Evolutionary conservation across 805 yeast genomes (phyloP), one percentile per base, ranked within the genome.

Genomic region (Candida oleophila): DNA sequence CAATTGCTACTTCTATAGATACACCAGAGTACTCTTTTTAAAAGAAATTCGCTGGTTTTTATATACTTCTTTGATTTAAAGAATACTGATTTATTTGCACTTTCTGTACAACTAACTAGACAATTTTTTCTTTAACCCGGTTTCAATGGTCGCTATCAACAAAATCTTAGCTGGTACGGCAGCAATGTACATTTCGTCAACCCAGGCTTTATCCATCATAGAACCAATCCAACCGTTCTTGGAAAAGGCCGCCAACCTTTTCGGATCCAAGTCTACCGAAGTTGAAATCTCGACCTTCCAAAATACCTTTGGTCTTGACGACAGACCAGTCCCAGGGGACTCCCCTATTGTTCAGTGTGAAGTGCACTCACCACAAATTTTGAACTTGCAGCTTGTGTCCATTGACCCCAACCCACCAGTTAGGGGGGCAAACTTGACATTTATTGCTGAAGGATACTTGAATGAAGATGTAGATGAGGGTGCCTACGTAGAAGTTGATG

Each of bases 401-500:
- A 66, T 94, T 49, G 62, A 72, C 33, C 99, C 99, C 42, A 89
- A 88, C 58, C 98, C 97, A 3, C 99, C 99, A 2, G 73, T 60
- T 38, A 83, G 90, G 58, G 98, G 97, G n/a, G 69, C 74, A 37
- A 87, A 89, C 62, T 73, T 94, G 60, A 86, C 96, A 5, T 81
- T 94, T 47, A 61, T 76, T 18, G 99, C 97, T 2, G 64, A 72
- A 3, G 99, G 97, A 2, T 62, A 62, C 33, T 68, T 92, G 43
- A 49, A 70, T 19, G 62, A 75, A 43, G 73, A 72, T 7, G 71
- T 94, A 33, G 80, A 65, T 22, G 92, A 89, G 16, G 99, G 99
- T 30, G 88, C 98, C 0, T 94, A 91, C 59, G 95, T 94, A 43
- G 97, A 91, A 55, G 92, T 94, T 22, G 95, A 89, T 55, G 98